phyloP scores from a whole-genome alignment of 352 stramenopile species.

The Thalassiosira sp. region DNA sequence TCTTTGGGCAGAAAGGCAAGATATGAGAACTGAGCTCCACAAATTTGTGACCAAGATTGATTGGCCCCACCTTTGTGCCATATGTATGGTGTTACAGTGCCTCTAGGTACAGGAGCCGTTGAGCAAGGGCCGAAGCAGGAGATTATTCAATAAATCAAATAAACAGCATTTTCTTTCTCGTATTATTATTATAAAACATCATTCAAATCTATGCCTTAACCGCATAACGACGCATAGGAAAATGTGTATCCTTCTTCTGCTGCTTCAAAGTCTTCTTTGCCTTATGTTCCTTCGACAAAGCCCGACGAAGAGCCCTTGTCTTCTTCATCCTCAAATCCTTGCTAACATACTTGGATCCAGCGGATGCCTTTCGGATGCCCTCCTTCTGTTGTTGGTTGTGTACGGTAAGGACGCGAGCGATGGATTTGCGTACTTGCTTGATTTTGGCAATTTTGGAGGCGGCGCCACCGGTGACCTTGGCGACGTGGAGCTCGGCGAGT shows the following conservation, averaged over 20 bases:
- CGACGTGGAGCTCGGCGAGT: conserved; percentile 96
- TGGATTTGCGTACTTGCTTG: conserved; percentile 97
- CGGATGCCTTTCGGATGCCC: conserved; percentile 92
- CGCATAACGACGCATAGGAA: conserved; percentile 94
- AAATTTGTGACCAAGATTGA: too few species aligned
- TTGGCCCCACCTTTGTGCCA: too few species aligned
- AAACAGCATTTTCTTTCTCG: neutral
- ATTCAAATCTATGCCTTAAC: conserved; percentile 93
- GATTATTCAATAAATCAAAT: too few species aligned
- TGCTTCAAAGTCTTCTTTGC: conserved; percentile 92
- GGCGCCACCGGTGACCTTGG: conserved; percentile 98
- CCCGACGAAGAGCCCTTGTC: conserved; percentile 96
- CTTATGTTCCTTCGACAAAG: conserved; percentile 94
- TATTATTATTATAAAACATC: conserved; percentile 27
- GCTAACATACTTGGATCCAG: conserved; percentile 95
- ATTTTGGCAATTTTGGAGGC: conserved; percentile 99
- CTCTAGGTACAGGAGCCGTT: too few species aligned
- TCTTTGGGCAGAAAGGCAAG: too few species aligned
- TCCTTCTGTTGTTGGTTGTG: conserved; percentile 99
- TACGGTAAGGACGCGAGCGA: conserved; percentile 98
- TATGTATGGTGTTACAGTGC: too few species aligned
- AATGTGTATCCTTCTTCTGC: conserved; percentile 92
- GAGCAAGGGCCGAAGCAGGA: too few species aligned
- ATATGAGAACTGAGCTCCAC: too few species aligned
- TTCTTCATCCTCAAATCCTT: conserved; percentile 98